Conservation (phyloP, 2,329 filamentous ascomycete genomes). For the Colletotrichum horii region DNA sequence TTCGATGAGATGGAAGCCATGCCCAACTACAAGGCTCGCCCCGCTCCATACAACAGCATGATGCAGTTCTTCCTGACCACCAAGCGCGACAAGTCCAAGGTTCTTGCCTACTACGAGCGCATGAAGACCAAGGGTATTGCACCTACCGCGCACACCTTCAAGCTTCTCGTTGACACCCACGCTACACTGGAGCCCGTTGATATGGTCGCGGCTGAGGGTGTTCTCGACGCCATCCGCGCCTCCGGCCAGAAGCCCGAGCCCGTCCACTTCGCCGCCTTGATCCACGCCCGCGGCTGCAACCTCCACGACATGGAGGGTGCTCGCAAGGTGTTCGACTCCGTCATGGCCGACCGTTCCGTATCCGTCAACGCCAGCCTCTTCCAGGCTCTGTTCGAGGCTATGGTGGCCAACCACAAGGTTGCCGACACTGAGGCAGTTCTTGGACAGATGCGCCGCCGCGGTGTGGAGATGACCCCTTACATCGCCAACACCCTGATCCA, state of each 20-base stretch:
- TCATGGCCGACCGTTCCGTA: constrained; percentile 71
- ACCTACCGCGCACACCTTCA: constrained; percentile 95
- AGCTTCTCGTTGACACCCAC: constrained; percentile 93
- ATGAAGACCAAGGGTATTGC: constrained; percentile 88
- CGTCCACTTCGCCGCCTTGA: constrained; percentile 93
- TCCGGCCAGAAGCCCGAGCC: constrained; percentile 82
- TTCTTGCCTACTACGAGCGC: constrained; percentile 91
- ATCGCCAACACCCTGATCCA: constrained; percentile 99
- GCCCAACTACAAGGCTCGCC: constrained; percentile 97
- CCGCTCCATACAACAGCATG: constrained; percentile 98
- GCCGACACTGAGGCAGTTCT: constrained; percentile 77
- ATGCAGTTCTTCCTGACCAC: constrained; percentile 99
- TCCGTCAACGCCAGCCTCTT: constrained; percentile 85
- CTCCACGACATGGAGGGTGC: constrained; percentile 90
- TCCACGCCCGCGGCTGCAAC: constrained; percentile 95
- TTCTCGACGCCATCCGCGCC: constrained; percentile 78
- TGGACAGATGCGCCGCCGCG: constrained; percentile 72
- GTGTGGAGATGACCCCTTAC: constrained; percentile 90
- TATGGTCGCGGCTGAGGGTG: constrained; percentile 84
- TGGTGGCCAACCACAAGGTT: constrained; percentile 93
- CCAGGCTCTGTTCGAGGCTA: constrained; percentile 94
- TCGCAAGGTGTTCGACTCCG: constrained; percentile 79
- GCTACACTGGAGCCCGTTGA: constrained; percentile 91
- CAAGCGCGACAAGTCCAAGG: constrained; percentile 94
- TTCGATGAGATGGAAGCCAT: constrained; percentile 99